Evolutionary conservation across 2,329 filamentous ascomycete genomes (phyloP).

Genomic region (Diaporthe aspalathi): DNA sequence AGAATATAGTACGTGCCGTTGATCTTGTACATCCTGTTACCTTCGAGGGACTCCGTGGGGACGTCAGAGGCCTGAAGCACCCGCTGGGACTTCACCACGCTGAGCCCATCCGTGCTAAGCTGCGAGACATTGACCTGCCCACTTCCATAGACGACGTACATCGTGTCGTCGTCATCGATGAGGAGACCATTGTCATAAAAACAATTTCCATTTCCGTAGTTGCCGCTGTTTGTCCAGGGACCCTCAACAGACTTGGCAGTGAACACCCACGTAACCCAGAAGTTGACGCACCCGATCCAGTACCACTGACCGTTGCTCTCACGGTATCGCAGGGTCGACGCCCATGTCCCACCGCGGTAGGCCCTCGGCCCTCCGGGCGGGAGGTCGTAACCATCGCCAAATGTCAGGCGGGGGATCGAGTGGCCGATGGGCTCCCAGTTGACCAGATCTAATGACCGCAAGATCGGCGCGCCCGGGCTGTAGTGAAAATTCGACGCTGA

Average conservation of each 20-base stretch:
- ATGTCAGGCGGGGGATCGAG: conserved; percentile 58
- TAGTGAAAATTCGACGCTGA: conserved; percentile 31
- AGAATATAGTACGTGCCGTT: conserved; percentile 68
- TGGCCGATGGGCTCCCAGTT: conserved; percentile 62
- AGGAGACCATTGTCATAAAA: conserved; percentile 69
- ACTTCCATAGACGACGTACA: conserved; percentile 68
- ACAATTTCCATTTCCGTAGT: conserved; percentile 54
- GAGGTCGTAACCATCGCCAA: conserved; percentile 61
- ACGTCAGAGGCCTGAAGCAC: conserved; percentile 56
- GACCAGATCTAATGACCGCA: conserved; percentile 66
- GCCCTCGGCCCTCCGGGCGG: conserved; percentile 51
- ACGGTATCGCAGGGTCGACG: conserved; percentile 64
- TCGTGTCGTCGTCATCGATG: conserved; percentile 69
- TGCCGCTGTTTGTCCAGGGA: conserved; percentile 55
- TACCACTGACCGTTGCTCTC: conserved; percentile 61
- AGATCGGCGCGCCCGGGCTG: conserved; percentile 60
- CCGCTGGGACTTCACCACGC: conserved; percentile 55
- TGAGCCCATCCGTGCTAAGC: conserved; percentile 60
- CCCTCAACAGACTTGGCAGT: conserved; percentile 56
- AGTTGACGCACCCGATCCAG: conserved; percentile 68
- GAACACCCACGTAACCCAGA: conserved; percentile 63
- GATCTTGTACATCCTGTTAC: conserved; percentile 67
- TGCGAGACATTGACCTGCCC: conserved; percentile 62
- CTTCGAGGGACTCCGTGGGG: conserved; percentile 56
- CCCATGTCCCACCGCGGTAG: conserved; percentile 68